Evolutionary conservation across 2,329 filamentous ascomycete genomes (phyloP), one percentile per base, ranked within the genome.

Genomic region (Dactylonectria macrodidyma): DNA sequence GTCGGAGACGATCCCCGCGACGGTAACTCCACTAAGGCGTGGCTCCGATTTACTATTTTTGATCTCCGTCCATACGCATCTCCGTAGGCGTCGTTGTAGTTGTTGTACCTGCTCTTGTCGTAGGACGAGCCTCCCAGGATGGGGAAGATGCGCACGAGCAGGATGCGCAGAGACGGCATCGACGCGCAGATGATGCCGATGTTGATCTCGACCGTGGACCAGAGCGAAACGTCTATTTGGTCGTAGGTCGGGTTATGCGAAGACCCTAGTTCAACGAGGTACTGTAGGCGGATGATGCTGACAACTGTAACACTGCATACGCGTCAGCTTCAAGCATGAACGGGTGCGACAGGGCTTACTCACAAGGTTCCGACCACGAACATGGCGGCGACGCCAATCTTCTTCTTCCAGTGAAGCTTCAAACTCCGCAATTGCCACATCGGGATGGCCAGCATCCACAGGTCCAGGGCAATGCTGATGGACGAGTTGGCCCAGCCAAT

Each of bases 361-460:
- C 59, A 81, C 79, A 82, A 81, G 2, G 80, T 77, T 52, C 84
- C 84, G 1, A 85, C 78, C 5, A 79, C 75, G 59, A 86, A 85
- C 81, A 86, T 85, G 38, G 83, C 70, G 1, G 76, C 73, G 1
- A 85, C 78, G 3, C 80, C 80, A n/a, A 83, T 67, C 73, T 85
- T 86, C 74, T 84, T 84, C 71, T 80, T 81, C 71, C 77, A 80
- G 14, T 79, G 78, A 1, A 80, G 67, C 3, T 76, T 74, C 22
- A 86, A 72, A 0, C 71, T 71, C 5, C 76, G 68, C 0, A 86
- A 66, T 26, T 81, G 78, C 47, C 78, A 79, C 36, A 85, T 72
- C 0, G 84, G 83, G 1, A 85, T 69, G 0, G 75, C 78, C 57
- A 86, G 77, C 68, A 86, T 84, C 71, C 80, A 79, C 0, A 85